phyloP scores from a whole-genome alignment of 345 rosid species.

The Lumnitzera racemosa region DNA sequence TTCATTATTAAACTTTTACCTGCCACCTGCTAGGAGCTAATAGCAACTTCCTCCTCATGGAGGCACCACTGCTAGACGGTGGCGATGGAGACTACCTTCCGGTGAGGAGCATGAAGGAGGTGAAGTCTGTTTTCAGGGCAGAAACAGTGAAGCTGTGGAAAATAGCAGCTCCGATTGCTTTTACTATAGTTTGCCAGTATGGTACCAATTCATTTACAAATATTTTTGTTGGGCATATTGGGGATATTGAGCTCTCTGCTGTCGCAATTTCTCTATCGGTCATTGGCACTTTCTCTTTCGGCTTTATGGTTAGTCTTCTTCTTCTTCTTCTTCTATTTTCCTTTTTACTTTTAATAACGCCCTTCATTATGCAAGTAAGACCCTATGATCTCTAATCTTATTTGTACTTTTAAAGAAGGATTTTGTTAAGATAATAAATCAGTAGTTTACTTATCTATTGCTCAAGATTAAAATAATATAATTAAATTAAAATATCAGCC shows the following conservation, averaged over 20 bases:
- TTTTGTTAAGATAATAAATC: no score
- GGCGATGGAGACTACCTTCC: slow-evolving; percentile 35
- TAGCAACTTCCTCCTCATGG: slow-evolving; percentile 23
- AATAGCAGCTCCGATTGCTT: slow-evolving; percentile 52
- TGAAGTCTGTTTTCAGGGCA: slow-evolving; percentile 27
- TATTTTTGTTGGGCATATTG: slow-evolving; percentile 65
- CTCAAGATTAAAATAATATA: no score
- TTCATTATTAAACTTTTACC: no score
- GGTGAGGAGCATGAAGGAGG: slow-evolving; percentile 32
- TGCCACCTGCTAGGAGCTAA: no score
- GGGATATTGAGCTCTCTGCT: slow-evolving; percentile 59
- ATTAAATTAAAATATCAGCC: no score
- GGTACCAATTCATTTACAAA: slow-evolving; percentile 45
- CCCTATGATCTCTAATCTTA: no score
- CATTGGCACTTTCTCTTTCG: slow-evolving; percentile 67
- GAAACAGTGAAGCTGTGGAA: slow-evolving; percentile 58
- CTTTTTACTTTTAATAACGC: no score
- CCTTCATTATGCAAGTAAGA: no score
- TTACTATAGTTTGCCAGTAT: slow-evolving; percentile 43
- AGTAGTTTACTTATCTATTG: no score
- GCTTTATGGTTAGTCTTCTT: slow-evolving; percentile 43
- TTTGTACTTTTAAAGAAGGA: no score
- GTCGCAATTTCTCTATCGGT: slow-evolving; percentile 60
- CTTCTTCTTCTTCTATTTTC: neutral
- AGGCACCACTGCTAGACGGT: slow-evolving; percentile 34